Evolutionary conservation across 148 eudicot species (phyloP), one percentile per base, ranked within the genome.

Genomic region (Spergularia bocconei): DNA sequence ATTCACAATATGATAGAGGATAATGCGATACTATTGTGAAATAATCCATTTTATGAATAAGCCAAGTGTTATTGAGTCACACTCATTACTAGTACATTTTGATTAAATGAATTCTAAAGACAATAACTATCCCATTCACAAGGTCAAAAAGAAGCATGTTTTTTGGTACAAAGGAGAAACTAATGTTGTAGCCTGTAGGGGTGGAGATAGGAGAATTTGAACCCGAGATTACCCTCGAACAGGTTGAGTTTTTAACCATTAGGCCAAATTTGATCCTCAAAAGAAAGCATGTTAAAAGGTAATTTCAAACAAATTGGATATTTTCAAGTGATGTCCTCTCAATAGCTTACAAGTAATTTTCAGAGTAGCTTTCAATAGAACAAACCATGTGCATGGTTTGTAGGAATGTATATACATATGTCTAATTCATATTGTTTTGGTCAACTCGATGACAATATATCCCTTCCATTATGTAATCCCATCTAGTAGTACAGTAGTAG

Each of bases 371-470:
- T 29, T 69, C 72, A 25, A 52, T 41, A 53, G 72, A 69, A 69
- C 72, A 69, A 69, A 69, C 60, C 72, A 69, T 69, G 72, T 69
- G 72, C 72, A 69, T 69, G 72, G 13, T 69, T 17, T 69, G 21
- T 69, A 25, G 47, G 14, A 69, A 69, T 52, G 60, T 59, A 52
- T 52, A 69, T 52, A 69, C 60, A 69, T 23, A 23, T 10, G 29
- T 16, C 72, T 7, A 69, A 16, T 69, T 69, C 57, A 52, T 13
- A 59, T 69, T 69, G 44, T 2, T 69, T 2, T 69, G 9, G 36
- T 69, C 60, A 53, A 52, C 20, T 69, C 72, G 53, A 52, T 15
- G 60, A 53, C 72, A 65, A 25, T 51, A 51, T 21, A 52, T 68
- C 60, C 25, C 72, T 52, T 53, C 39, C 11, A 50, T 50, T 19